Evolutionary conservation across 2,329 filamentous ascomycete species (phyloP).

Genomic region (Escovopsis weberi): DNA sequence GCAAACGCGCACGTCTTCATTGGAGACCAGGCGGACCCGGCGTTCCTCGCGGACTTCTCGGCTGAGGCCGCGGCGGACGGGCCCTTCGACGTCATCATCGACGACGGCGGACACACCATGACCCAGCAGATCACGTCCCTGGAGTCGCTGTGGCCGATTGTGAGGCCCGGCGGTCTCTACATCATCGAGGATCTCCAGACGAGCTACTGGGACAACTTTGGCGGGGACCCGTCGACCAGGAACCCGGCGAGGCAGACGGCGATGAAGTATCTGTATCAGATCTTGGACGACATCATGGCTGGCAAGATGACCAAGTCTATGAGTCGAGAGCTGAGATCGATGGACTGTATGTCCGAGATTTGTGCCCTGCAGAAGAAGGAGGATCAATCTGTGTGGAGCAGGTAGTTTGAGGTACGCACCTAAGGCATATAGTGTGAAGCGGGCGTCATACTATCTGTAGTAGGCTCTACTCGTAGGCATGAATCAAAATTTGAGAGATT

Average conservation of each 20-base stretch:
- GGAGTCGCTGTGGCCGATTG: constrained; percentile 19
- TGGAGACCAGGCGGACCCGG: constrained; percentile 23
- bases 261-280: constrained; percentile 13
- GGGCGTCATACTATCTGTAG: too few species aligned
- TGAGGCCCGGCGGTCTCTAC: constrained; percentile 22
- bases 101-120: constrained; percentile 25
- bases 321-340: constrained; percentile 11
- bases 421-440: too few species aligned
- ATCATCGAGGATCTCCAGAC: constrained; percentile 21
- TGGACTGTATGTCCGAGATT: constrained; percentile 17
- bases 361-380: constrained; percentile 15
- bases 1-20: constrained; percentile 22
- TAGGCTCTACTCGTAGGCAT: too few species aligned
- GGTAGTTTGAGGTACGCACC: too few species aligned
- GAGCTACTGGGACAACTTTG: constrained; percentile 12
- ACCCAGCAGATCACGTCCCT: constrained; percentile 22
- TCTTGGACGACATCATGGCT: constrained; percentile 14
- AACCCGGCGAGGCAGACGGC: constrained; percentile 13
- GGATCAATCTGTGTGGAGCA: not conserved
- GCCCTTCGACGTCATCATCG: constrained; percentile 25
- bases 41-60: constrained; percentile 22
- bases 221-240: constrained; percentile 11
- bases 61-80: constrained; percentile 14
- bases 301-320: constrained; percentile 9
- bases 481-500: not conserved